Conservation (phyloP, 768 basidiomycete species). For the Lenzites betulinus region DNA sequence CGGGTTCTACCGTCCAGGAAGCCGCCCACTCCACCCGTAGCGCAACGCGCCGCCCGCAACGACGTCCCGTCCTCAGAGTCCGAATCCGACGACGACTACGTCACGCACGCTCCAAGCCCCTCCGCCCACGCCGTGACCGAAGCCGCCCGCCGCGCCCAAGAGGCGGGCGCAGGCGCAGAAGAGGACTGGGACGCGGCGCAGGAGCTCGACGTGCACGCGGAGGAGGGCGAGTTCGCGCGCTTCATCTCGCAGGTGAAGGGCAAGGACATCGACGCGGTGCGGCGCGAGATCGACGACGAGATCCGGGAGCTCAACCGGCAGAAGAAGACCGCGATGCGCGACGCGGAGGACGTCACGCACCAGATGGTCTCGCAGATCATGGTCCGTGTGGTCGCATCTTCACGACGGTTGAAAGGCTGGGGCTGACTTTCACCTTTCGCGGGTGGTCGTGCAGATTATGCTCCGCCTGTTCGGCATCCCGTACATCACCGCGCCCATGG, state of each 20-base stretch:
- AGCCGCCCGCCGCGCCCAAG: conserved; percentile 29
- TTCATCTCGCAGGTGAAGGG: conserved; percentile 93
- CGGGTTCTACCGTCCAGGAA: background rate
- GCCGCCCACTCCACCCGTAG: background rate
- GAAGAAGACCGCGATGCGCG: conserved; percentile 85
- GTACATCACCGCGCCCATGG: conserved; percentile 98
- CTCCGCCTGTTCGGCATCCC: conserved; percentile 94
- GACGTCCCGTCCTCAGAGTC: conserved; percentile 8
- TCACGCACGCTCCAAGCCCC: conserved; percentile 42
- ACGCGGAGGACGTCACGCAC: conserved; percentile 93
- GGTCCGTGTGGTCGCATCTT: conserved; percentile 35
- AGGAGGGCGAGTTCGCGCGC: conserved; percentile 88
- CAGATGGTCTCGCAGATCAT: conserved; percentile 90
- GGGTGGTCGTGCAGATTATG: conserved; percentile 87
- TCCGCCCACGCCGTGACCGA: background rate
- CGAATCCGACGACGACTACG: conserved; percentile 29
- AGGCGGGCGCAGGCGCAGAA: conserved; percentile 30
- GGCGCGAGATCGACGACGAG: conserved; percentile 90
- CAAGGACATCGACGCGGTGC: conserved; percentile 76
- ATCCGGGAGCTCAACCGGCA: conserved; percentile 80
- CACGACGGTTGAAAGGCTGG: background rate
- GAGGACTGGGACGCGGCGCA: conserved; percentile 80
- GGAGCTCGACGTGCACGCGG: conserved; percentile 77
- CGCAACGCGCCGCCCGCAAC: background rate
- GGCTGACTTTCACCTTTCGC: no score